A percentile compares a stretch with the other conserved stretches of the same genome.
Conservation (phyloP, 2,329 filamentous ascomycete genomes). For the Colletotrichum zoysiae region DNA sequence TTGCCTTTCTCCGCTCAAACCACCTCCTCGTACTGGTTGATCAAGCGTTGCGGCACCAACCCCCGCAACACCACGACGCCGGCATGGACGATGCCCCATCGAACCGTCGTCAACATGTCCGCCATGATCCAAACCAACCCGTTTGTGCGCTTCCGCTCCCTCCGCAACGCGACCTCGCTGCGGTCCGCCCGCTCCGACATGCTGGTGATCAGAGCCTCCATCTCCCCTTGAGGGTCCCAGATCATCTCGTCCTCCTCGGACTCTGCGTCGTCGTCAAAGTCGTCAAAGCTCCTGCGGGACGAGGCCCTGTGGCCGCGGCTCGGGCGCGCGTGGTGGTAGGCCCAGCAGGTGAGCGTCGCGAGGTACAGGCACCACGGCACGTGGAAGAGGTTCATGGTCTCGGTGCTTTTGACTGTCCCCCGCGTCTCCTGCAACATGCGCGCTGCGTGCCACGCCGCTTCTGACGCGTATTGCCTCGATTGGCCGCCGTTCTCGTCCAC, state of each 20-base stretch:
- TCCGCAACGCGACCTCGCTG: slow-evolving; percentile 44
- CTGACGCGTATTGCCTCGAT: slow-evolving; percentile 50
- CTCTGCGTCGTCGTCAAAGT: slow-evolving; percentile 41
- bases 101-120: slow-evolving; percentile 65
- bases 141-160: slow-evolving; percentile 62
- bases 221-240: slow-evolving; percentile 63
- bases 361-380: slow-evolving; percentile 74
- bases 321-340: slow-evolving; percentile 62
- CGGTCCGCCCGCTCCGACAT: slow-evolving; percentile 54
- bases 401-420: slow-evolving; percentile 62
- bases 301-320: not conserved
- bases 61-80: slow-evolving; percentile 67
- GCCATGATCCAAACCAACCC: slow-evolving; percentile 68
- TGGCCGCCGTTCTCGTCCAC: not conserved
- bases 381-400: slow-evolving; percentile 68
- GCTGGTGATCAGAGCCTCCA: slow-evolving; percentile 56
- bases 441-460: slow-evolving; percentile 67
- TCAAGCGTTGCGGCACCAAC: slow-evolving; percentile 49
- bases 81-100: slow-evolving; percentile 73
- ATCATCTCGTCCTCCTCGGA: slow-evolving; percentile 60
- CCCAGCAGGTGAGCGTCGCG: slow-evolving; percentile 69
- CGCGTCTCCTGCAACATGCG: slow-evolving; percentile 63
- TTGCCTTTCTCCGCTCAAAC: not conserved
- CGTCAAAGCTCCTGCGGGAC: slow-evolving; percentile 30
- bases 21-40: slow-evolving; percentile 46